Percentiles rank a stretch among this genome's conserved stretches.
phyloP scores from a whole-genome alignment of 805 yeast genomes.

The Saturnispora galanensis region DNA sequence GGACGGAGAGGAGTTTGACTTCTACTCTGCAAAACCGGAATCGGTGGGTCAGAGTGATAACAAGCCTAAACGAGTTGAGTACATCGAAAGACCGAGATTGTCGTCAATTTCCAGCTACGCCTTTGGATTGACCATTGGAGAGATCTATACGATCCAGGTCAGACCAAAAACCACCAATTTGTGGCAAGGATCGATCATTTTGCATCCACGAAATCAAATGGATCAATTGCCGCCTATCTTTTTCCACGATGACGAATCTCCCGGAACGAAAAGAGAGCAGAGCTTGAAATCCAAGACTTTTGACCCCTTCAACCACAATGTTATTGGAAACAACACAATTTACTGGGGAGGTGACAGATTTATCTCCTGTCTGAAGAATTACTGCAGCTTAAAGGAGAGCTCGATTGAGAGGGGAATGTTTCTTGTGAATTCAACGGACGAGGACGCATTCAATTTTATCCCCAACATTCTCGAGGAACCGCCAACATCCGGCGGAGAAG shows the following conservation, averaged over 20 bases:
- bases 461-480: conserved; percentile 31
- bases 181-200: conserved; percentile 84
- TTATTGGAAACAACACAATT: conserved; percentile 35
- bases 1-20: conserved; percentile 25
- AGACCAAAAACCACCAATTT: conserved; percentile 77
- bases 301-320: conserved; percentile 57
- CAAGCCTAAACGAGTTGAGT: conserved; percentile 22
- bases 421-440: conserved; percentile 68
- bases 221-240: conserved; percentile 74
- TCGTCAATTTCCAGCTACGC: conserved; percentile 53
- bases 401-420: conserved; percentile 62
- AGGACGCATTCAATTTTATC: conserved; percentile 50
- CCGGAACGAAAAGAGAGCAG: conserved; percentile 59
- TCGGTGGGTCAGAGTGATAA: conserved; percentile 13
- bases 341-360: conserved; percentile 93
- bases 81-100: conserved; percentile 42
- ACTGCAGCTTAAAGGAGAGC: conserved; percentile 57
- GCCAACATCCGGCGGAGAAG: conserved; percentile 27
- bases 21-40: conserved; percentile 14
- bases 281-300: conserved; percentile 52
- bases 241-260: conserved; percentile 84
- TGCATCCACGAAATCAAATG: conserved; percentile 52
- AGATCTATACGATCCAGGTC: conserved; percentile 69
- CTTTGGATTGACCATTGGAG: conserved; percentile 51
- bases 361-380: conserved; percentile 40